Percentiles rank a stretch among this genome's conserved stretches.
Evolutionary conservation across 768 basidiomycete species (phyloP).

Genomic region (Leucogyrophana mollusca): DNA sequence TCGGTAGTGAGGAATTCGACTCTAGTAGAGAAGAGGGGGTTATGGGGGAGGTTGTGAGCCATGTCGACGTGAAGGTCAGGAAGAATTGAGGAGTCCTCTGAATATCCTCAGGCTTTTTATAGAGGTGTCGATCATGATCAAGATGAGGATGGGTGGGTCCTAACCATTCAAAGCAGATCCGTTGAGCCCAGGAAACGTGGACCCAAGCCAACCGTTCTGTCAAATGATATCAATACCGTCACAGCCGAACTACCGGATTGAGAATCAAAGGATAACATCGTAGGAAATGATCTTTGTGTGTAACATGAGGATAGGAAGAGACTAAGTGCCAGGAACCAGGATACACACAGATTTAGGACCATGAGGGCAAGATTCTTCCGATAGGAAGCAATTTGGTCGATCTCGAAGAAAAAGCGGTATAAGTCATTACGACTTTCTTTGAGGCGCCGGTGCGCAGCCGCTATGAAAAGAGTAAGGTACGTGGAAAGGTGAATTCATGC

Average conservation of each 20-base stretch:
- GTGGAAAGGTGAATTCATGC: neutral
- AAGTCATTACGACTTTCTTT: conserved; percentile 1
- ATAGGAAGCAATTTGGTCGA: conserved; percentile 13
- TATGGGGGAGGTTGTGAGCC: conserved; percentile 12
- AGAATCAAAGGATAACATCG: conserved; percentile 12
- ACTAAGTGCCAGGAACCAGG: conserved; percentile 11
- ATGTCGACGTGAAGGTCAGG: conserved; percentile 7
- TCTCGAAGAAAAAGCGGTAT: conserved; percentile 8
- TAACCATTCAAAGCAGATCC: conserved; percentile 12
- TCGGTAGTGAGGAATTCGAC: conserved; percentile 44
- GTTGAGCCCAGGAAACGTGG: conserved; percentile 8
- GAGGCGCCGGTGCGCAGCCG: neutral
- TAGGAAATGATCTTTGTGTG: conserved; percentile 10
- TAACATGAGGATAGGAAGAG: conserved; percentile 11
- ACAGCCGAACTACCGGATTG: conserved; percentile 13
- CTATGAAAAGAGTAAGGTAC: conserved; percentile 8
- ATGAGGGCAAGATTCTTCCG: conserved; percentile 8
- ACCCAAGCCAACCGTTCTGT: conserved; percentile 7
- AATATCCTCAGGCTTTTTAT: conserved; percentile 14
- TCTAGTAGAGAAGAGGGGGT: conserved; percentile 46
- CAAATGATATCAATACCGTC: conserved; percentile 13
- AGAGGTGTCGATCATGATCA: conserved; percentile 15
- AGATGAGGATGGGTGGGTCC: conserved; percentile 6
- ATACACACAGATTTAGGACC: conserved; percentile 11
- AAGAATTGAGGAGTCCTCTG: conserved; percentile 16